Percentiles rank a stretch among this genome's conserved stretches.
These are phyloP conservation scores for Limnanthes douglasii DNA, from an alignment of 345 rosid species.

Conservation along the genomic window DNA sequence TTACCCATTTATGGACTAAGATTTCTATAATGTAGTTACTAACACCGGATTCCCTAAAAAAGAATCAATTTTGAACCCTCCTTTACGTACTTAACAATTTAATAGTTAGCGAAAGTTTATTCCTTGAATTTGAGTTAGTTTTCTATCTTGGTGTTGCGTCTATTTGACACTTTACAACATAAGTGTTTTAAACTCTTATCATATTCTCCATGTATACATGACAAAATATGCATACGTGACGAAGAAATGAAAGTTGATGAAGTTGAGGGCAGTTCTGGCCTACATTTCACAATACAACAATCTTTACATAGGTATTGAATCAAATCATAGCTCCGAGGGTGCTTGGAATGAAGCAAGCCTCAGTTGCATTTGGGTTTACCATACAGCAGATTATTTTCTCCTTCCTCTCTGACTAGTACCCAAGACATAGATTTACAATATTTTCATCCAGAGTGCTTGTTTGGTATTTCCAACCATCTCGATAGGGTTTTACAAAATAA, in stretches of 20 bases:
- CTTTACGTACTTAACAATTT: no score
- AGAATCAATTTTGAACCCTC: no score
- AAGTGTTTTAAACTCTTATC: no score
- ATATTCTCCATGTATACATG: slow-evolving; percentile 84
- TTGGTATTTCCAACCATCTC: slow-evolving; percentile 54
- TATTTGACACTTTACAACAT: no score
- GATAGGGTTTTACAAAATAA: no score
- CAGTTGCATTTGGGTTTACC: slow-evolving; percentile 62
- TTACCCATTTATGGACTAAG: no score
- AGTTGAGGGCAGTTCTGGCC: slow-evolving; percentile 89
- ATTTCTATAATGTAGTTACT: no score
- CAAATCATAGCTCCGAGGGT: slow-evolving; percentile 79
- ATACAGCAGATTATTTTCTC: slow-evolving; percentile 56
- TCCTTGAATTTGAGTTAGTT: no score
- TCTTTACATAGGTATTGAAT: slow-evolving; percentile 69
- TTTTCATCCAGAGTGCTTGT: slow-evolving; percentile 46
- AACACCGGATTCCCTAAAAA: no score
- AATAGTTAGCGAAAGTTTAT: no score
- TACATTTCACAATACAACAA: slow-evolving; percentile 61
- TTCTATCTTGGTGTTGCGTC: no score
- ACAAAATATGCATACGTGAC: no score
- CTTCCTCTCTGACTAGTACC: slow-evolving; percentile 63
- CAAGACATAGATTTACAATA: slow-evolving; percentile 56
- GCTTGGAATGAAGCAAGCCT: slow-evolving; percentile 56
- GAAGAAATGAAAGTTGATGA: slow-evolving; percentile 63